Evolutionary conservation across 139 green algal genomes (phyloP), one percentile per base, ranked within the genome.

Genomic region (Desmodesmus armatus): DNA sequence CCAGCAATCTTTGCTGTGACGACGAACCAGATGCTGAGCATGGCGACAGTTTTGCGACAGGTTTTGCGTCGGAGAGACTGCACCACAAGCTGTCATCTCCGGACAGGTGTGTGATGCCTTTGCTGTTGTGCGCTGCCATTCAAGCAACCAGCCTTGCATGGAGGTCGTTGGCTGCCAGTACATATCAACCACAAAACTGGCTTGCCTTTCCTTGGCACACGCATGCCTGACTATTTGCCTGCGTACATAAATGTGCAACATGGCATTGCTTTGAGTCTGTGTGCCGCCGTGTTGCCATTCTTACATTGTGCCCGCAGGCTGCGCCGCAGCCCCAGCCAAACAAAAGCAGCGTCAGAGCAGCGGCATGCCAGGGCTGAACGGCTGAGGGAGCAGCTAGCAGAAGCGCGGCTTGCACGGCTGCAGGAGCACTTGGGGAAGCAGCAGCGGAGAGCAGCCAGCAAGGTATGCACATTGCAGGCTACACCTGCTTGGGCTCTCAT

Each of bases 311-410:
- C 63, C 13, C 15, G n/a, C 67, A 75, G 80, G 80, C 31, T 71
- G 47, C 80, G 81, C n/a, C 86, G 86, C 23, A 85, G 43, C 11
- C 88, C 88, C 3, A 35, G 51, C 17, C 60, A 91, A 81, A 83
- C 84, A 11, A 71, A 86, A 47, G 44, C 69, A 31, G 40, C 67
- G 37, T 65, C 80, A 43, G 87, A 93, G 44, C 80, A 91, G 85
- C 82, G 89, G 70, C 91, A 93, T 35, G 88, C 88, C 29, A 75
- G 87, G 35, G 91, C 91, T 5, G 88, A 90, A 67, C 81, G 69
- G 80, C 76, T 90, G 23, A 83, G 87, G n/a, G 70, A 86, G 75
- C 87, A 89, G 17, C 78, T 90, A 76, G 85, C 71, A 41, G 85
- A 90, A 77, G 76, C 91, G 63, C 85, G 62, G 43, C 75, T 88